Conservation (phyloP, 2,329 filamentous ascomycete species). For the Aspergillus udagawae region DNA sequence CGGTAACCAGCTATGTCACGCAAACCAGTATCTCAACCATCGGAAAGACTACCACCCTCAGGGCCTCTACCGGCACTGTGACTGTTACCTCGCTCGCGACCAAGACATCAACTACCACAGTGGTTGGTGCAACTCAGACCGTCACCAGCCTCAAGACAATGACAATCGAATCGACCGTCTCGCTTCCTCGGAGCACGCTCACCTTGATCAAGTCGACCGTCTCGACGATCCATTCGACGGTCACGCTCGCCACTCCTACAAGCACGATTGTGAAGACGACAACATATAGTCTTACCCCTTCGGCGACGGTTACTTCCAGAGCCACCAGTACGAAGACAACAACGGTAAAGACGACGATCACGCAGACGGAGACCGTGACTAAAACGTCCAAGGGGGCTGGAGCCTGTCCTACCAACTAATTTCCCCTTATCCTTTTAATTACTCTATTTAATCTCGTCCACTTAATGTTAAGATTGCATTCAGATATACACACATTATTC, state of each 20-base stretch:
- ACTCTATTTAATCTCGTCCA: too few species aligned
- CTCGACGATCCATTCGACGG: slow-evolving; percentile 13
- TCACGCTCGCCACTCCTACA: slow-evolving; percentile 18
- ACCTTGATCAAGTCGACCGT: slow-evolving; percentile 11
- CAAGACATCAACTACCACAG: slow-evolving; percentile 9
- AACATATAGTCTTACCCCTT: slow-evolving; percentile 13
- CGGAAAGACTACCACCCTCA: slow-evolving; percentile 23
- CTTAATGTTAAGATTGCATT: not conserved
- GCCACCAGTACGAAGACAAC: slow-evolving; percentile 16
- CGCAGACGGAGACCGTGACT: slow-evolving; percentile 7
- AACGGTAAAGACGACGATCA: slow-evolving; percentile 15
- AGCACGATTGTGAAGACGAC: slow-evolving; percentile 21
- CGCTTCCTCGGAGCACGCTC: slow-evolving; percentile 4
- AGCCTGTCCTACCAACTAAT: not conserved
- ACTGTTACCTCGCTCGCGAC: slow-evolving; percentile 10
- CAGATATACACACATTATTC: not conserved
- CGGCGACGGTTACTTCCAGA: slow-evolving; percentile 16
- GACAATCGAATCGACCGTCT: slow-evolving; percentile 13
- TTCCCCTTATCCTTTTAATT: too few species aligned
- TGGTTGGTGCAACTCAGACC: slow-evolving; percentile 10
- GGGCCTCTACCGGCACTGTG: slow-evolving; percentile 14
- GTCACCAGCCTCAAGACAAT: slow-evolving; percentile 9
- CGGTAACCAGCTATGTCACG: slow-evolving; percentile 9
- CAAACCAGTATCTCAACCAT: slow-evolving; percentile 10
- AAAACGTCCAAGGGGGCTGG: slow-evolving; percentile 10